Evolutionary conservation across 2,329 filamentous ascomycete species (phyloP).

Genomic region (Fragosphaeria purpurea): DNA sequence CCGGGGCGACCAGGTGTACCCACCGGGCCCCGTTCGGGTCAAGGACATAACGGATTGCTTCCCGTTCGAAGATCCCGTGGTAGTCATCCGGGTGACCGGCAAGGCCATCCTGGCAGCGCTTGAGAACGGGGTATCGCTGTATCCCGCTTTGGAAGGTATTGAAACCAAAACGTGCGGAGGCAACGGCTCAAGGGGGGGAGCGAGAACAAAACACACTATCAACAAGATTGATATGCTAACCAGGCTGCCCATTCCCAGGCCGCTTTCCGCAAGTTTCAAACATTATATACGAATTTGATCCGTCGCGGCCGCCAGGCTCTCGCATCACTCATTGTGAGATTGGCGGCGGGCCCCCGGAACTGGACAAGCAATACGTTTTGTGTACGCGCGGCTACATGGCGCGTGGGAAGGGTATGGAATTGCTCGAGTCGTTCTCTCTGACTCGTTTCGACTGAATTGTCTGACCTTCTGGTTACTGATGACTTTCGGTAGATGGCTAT

Average conservation of each 20-base stretch:
- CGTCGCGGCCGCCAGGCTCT: slow-evolving; percentile 45
- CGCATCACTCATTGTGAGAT: slow-evolving; percentile 56
- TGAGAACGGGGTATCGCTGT: slow-evolving; percentile 71
- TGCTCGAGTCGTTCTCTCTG: slow-evolving; percentile 1
- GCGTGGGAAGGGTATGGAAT: slow-evolving; percentile 53
- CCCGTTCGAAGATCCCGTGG: slow-evolving; percentile 83
- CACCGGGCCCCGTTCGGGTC: slow-evolving; percentile 64
- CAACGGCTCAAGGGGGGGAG: not conserved
- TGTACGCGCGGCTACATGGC: slow-evolving; percentile 84
- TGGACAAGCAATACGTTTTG: slow-evolving; percentile 56
- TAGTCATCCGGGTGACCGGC: slow-evolving; percentile 64
- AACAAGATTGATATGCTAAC: not conserved
- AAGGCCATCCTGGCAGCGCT: slow-evolving; percentile 66
- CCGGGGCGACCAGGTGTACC: slow-evolving; percentile 79
- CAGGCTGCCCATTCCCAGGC: slow-evolving; percentile 18
- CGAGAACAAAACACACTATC: not conserved
- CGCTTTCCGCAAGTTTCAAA: slow-evolving; percentile 82
- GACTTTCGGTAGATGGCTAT: slow-evolving; percentile 55
- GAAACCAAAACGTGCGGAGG: not conserved
- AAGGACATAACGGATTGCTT: slow-evolving; percentile 85
- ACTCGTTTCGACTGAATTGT: not conserved
- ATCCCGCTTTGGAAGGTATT: slow-evolving; percentile 68
- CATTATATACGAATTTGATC: slow-evolving; percentile 66
- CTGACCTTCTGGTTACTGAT: not conserved
- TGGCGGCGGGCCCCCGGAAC: slow-evolving; percentile 49